Evolutionary conservation across 2,329 filamentous ascomycete species (phyloP), one percentile per base, ranked within the genome.

Genomic region (Ophiognomonia clavigignenti-juglandacearum): DNA sequence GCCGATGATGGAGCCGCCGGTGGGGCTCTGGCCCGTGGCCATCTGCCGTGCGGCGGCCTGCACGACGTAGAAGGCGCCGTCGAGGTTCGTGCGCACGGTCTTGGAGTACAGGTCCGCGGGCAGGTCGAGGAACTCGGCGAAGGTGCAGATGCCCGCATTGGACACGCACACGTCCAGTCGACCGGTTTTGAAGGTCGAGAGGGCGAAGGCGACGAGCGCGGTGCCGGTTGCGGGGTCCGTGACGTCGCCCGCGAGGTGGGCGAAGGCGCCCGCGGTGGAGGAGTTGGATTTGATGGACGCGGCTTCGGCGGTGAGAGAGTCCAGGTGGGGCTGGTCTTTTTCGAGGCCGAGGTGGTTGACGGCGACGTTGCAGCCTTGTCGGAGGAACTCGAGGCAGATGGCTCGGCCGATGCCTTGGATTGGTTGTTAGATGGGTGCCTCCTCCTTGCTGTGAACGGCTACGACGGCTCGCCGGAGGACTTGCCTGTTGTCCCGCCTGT

Each of bases 61-160:
- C 19, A 86, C 84, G 29, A 87, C 77, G 70, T 90, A 91, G 70
- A 95, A 95, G n/a, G 89, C 86, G 37, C 90, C 90, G 56, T 85
- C 82, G 55, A 96, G 81, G 67, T 96, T 96, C 41, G 87, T 92
- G 31, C 78, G 72, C 34, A 95, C 72, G 3, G 89, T 95, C 45
- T 74, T 72, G 52, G 78, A 69, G 59, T 90, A 86, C 45, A 95
- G 80, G 47, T 84, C 77, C 1, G 82, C 77, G 9, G 80, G 73
- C 36, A 95, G 77, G 18, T 85, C 81, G 20, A 96, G 68, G 61
- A 96, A 95, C 55, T 95, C 87, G 49, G 85, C 84, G 66, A 96
- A 96, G 54, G 86, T 78, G 72, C 89, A 96, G 50, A 96, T 78
- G 6, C 90, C 90, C 4, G 90, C 90, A 69, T 96, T 96, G 64